Percentiles rank a stretch among this genome's conserved stretches.
These are phyloP conservation scores for Trichosporon asahii DNA, from an alignment of 1,284 basidiomycete species.

Conservation along the genomic window DNA sequence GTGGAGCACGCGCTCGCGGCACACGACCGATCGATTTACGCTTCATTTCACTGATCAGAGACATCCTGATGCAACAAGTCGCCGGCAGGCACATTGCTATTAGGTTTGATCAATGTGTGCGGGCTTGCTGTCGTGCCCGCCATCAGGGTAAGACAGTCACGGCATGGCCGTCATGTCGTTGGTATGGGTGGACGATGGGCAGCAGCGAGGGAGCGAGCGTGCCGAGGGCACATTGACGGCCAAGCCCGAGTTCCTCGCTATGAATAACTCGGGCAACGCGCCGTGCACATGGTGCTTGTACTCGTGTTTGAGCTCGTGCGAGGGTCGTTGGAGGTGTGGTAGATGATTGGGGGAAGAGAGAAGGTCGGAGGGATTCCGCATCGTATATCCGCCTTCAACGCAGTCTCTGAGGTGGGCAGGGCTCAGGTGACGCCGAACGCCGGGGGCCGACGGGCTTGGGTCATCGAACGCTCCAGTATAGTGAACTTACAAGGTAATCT, in stretches of 20 bases:
- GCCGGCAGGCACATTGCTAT: neutral
- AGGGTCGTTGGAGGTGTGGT: too few relatives aligned
- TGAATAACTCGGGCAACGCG: neutral
- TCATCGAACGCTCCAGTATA: too few relatives aligned
- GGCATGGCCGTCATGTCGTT: too few relatives aligned
- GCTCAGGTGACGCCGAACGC: neutral
- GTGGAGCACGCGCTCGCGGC: neutral
- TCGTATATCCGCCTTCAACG: neutral
- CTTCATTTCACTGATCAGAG: neutral
- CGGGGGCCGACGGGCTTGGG: too few relatives aligned
- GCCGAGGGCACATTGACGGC: neutral
- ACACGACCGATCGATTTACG: neutral
- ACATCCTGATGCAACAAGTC: neutral
- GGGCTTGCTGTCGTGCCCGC: too few relatives aligned
- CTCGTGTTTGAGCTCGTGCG: neutral
- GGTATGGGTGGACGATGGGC: too few relatives aligned
- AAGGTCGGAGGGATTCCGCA: neutral
- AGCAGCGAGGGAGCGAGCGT: neutral
- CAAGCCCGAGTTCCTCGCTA: neutral
- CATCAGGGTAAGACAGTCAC: too few relatives aligned
- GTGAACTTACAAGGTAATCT: too few relatives aligned
- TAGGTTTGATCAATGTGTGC: neutral
- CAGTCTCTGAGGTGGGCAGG: neutral
- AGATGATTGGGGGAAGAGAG: too few relatives aligned
- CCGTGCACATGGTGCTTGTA: neutral